Evolutionary conservation across 2,329 filamentous ascomycete species (phyloP).

Genomic region (Phialemoniopsis sp.): DNA sequence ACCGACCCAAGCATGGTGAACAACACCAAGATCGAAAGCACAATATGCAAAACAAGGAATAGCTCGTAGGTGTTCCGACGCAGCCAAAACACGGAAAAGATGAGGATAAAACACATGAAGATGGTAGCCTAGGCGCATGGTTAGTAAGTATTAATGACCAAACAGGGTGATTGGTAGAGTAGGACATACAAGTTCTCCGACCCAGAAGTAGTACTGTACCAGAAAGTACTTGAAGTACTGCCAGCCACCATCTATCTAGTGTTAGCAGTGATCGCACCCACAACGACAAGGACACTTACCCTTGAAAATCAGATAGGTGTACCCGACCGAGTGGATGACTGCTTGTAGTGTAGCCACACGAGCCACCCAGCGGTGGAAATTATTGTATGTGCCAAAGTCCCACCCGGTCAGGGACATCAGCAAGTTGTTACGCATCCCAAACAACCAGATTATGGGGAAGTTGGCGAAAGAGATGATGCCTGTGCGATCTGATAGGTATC

Average conservation of each 20-base stretch:
- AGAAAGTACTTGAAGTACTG: constrained; percentile 28
- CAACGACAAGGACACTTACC: not conserved
- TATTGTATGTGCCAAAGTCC: constrained; percentile 63
- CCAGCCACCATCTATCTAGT: constrained; percentile 29
- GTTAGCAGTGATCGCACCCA: not conserved
- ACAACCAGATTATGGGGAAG: constrained; percentile 62
- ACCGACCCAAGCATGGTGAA: constrained; percentile 40
- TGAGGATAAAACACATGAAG: constrained; percentile 38
- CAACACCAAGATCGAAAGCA: constrained; percentile 32
- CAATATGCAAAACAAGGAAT: constrained; percentile 38
- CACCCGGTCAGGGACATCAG: constrained; percentile 65
- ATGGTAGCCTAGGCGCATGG: constrained; percentile 24
- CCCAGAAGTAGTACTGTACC: constrained; percentile 42
- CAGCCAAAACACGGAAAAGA: constrained; percentile 46
- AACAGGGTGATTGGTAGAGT: constrained; percentile 10
- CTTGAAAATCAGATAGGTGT: constrained; percentile 25
- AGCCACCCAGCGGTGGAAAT: constrained; percentile 65
- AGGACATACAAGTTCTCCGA: constrained; percentile 38
- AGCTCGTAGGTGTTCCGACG: constrained; percentile 48
- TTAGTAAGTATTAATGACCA: no score
- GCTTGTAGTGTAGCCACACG: constrained; percentile 58
- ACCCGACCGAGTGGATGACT: constrained; percentile 58
- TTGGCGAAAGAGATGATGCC: constrained; percentile 62
- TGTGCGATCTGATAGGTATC: constrained; percentile 59
- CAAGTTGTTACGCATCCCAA: constrained; percentile 63